Base-by-base conservation (phyloP, 1,284 basidiomycete genomes). In the Cerrena zonata region DNA sequence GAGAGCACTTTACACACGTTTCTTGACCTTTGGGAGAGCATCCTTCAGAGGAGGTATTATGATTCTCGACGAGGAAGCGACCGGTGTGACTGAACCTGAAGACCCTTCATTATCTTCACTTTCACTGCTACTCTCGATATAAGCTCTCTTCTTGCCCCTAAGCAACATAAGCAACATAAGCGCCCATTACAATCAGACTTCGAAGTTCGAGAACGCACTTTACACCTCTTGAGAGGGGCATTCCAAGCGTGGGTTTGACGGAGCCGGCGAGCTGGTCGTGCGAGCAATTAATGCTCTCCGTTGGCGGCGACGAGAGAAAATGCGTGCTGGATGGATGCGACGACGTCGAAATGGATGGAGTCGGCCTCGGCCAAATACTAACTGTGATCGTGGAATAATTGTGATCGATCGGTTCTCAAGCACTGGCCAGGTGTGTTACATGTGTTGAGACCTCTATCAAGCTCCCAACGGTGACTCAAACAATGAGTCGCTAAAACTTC, bases 1-100 rank as follows among this genome's bases (percentile, higher is more conserved):
- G n/a, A 5, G 12, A 44, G 24, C 19, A 38, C 1, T 12, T 42
- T 43, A 48, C 62, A 39, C 56, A 66, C 65, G 60, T 55, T 63
- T 65, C 63, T 65, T 67, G 38, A 55, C 58, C 51, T 53, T 60
- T 22, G 43, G 49, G n/a, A 52, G 41, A 4, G 53, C 36, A 22
- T 52, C 49, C 22, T 42, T 22, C 18, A 52, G 23, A 7, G 44
- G 25, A 12, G 45, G 49, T 13, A 49, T 22, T 13, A 27, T 25
- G 15, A 52, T 51, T 22, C 53, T 41, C 4, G 47, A 48, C 2
- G 49, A 44, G 5, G 47, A 44, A 26, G 47, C 54, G 30, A 27
- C 25, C 21, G 38, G 45, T 40, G 18, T 40, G 19, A 5, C 19
- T 10, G 15, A 5, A 10, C 10, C 7, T 10, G 50, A 55, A 15